Evolutionary conservation across 2,329 filamentous ascomycete species (phyloP), one percentile per base, ranked within the genome.

Genomic region (Pseudopithomyces chartarum): DNA sequence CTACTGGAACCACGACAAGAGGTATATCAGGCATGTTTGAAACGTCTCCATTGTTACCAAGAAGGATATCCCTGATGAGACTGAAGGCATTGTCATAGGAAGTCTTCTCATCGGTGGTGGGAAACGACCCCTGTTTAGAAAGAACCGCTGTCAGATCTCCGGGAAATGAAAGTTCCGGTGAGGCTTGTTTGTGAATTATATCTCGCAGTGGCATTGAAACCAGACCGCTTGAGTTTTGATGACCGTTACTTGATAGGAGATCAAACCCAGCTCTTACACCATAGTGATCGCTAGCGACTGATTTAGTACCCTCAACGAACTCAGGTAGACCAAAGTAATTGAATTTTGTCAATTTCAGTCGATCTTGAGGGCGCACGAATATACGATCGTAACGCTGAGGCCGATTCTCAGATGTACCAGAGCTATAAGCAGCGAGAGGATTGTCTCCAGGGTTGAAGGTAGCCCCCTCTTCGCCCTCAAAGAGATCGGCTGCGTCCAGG

Each of bases 321-420:
- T 63, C 73, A 13, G 75, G 71, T 46, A 80, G 74, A 0, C 86
- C 87, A 67, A 89, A 89, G 66, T 81, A 79, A 61, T 85, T 85
- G 72, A 87, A 88, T 0, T 74, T 68, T 2, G 65, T 66, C 5
- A 84, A 70, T 15, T 71, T 64, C 6, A 84, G 68, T 2, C 67
- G 39, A 3, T 71, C 77, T 15, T 77, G 72, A 6, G 76, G 74
- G 43, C 79, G 82, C 33, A 86, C 71, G 2, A 89, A 71, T 43
- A 90, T 86, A 33, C 87, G 80, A 64, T 90, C 87, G 58, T 89
- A 90, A 46, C 88, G 76, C 65, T 90, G 87, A 1, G 87, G 86
- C 19, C 85, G 79, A 61, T 81, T 81, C 46, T 84, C 80, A 1
- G 87, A 86, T 10, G 84, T 80, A 40, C 84, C 81, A 1, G 82